phyloP scores from a whole-genome alignment of 2,329 filamentous ascomycete genomes.

The Conoideocrella luteorostrata region DNA sequence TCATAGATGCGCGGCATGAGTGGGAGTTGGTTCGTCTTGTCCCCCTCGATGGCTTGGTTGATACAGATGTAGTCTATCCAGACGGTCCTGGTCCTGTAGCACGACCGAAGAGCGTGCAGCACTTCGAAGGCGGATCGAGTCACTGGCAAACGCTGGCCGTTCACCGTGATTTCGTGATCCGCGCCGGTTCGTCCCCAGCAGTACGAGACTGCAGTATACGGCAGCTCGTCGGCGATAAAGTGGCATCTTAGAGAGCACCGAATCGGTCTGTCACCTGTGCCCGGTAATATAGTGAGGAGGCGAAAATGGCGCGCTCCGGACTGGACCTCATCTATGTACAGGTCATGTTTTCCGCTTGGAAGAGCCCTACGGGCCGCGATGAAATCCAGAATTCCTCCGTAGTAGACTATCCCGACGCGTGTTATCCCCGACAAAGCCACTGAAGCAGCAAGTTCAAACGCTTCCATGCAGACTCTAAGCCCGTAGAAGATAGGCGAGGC shows the following conservation, averaged over 20 bases:
- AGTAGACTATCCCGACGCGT: too few species aligned
- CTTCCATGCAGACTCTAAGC: too few species aligned
- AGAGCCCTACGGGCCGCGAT: too few species aligned
- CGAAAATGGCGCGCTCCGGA: background rate
- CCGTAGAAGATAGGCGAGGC: too few species aligned
- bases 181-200: background rate
- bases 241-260: background rate
- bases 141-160: background rate
- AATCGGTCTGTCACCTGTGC: background rate
- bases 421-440: too few species aligned
- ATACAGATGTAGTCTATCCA: conserved; percentile 14
- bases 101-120: background rate
- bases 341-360: background rate
- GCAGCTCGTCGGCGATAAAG: background rate
- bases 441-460: too few species aligned
- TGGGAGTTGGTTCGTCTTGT: conserved; percentile 12
- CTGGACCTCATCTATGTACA: too few species aligned
- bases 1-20: conserved; percentile 12
- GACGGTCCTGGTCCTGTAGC: background rate
- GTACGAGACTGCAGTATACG: background rate
- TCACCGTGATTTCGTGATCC: background rate
- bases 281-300: background rate
- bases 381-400: too few species aligned
- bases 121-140: background rate
- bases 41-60: conserved; percentile 7